These are phyloP conservation scores for Lactuca sativa DNA, from an alignment of 129 eudicot genomes.

Conservation along the genomic window DNA sequence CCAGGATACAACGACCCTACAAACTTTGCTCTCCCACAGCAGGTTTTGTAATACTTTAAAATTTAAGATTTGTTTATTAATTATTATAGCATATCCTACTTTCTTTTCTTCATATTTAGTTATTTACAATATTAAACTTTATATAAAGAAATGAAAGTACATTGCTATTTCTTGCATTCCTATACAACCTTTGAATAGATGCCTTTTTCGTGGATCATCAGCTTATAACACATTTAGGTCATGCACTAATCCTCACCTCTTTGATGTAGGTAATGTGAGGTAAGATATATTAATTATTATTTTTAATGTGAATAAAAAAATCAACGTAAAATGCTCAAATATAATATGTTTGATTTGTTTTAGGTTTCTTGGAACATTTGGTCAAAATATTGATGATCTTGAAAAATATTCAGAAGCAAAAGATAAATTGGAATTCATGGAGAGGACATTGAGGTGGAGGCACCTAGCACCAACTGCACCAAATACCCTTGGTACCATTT, in stretches of 20 bases:
- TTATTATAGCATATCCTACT: too few relatives aligned
- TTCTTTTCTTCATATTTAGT: too few relatives aligned
- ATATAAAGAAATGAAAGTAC: too few relatives aligned
- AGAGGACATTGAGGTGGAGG: constrained; percentile 92
- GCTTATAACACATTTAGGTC: constrained; percentile 87
- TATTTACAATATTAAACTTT: too few relatives aligned
- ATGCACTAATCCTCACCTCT: constrained; percentile 87
- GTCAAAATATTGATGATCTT: constrained; percentile 91
- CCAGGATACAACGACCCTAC: constrained; percentile 86
- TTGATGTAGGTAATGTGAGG: constrained; percentile 86
- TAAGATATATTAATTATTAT: constrained; percentile 24
- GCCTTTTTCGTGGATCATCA: constrained; percentile 92
- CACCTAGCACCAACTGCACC: constrained; percentile 98
- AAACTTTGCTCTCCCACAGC: constrained; percentile 85
- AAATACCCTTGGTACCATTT: constrained; percentile 74
- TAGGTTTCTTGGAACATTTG: constrained; percentile 96
- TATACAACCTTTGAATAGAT: constrained; percentile 74
- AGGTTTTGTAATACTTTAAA: constrained; percentile 43
- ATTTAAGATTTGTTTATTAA: background rate
- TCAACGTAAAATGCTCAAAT: too few relatives aligned
- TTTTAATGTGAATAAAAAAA: too few relatives aligned
- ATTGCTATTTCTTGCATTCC: background rate
- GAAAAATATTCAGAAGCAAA: constrained; percentile 76
- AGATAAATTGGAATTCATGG: constrained; percentile 70
- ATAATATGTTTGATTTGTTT: background rate